These are phyloP conservation scores for Penicillium sp. DNA, from an alignment of 2,329 filamentous ascomycete genomes.

Conservation along the genomic window DNA sequence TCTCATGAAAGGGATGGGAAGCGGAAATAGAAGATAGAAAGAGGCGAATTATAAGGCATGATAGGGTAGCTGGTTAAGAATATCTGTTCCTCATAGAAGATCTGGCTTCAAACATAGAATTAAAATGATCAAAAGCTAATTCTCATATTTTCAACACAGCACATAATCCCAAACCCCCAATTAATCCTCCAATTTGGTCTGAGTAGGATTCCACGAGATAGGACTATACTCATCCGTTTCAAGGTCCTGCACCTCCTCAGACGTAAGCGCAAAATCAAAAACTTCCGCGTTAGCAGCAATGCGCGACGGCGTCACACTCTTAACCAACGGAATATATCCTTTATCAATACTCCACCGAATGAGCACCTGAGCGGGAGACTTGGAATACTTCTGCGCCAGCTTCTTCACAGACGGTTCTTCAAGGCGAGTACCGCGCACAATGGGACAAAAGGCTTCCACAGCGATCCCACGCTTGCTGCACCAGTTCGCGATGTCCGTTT, in stretches of 20 bases:
- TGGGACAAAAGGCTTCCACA: conserved; percentile 73
- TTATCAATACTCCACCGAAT: conserved; percentile 74
- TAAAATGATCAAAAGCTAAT: neutral
- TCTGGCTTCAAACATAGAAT: neutral
- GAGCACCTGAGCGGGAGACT: conserved; percentile 68
- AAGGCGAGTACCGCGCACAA: conserved; percentile 69
- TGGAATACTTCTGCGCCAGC: conserved; percentile 64
- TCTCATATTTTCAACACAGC: too few relatives aligned
- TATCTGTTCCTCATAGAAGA: neutral
- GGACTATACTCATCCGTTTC: conserved; percentile 53
- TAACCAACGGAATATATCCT: conserved; percentile 56
- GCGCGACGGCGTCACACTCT: conserved; percentile 54
- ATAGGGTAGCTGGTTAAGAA: neutral
- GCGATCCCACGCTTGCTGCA: conserved; percentile 66
- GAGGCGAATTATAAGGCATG: neutral
- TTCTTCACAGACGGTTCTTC: conserved; percentile 61
- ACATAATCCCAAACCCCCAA: neutral
- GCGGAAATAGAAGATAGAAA: neutral
- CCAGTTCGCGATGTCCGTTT: conserved; percentile 61
- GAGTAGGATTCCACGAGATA: conserved; percentile 53
- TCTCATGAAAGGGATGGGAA: neutral
- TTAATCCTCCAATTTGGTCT: conserved; percentile 10
- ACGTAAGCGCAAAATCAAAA: conserved; percentile 55
- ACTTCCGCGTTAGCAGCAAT: conserved; percentile 57
- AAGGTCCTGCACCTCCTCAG: conserved; percentile 53